Base-by-base conservation (phyloP, 345 rosid species). In the Rhodamnia argentea region DNA sequence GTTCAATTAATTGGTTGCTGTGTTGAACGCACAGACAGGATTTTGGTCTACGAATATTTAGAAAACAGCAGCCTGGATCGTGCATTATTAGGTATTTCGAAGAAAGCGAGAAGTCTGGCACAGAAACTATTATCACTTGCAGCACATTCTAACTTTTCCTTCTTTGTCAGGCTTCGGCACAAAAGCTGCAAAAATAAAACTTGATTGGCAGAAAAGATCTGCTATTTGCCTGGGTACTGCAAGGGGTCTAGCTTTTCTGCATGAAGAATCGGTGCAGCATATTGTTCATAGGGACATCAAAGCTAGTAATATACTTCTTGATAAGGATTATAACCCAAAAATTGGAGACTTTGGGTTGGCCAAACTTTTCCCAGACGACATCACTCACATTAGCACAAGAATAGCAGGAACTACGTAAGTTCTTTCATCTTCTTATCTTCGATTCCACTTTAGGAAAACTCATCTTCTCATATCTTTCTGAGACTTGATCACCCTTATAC, bases 321-420 rank as follows among this genome's bases (percentile, higher is more conserved):
- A 97, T 91, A 84, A 70, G 85, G 91, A 96, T 81, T 94, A 94
- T 82, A 89, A 90, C 87, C 99, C 99, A 40, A 97, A 97, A 88
- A 97, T 97, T 74, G 99, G 99, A 83, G 99, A 97, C 89, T 97
- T 97, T 40, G 99, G 99, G 52, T 86, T 97, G 94, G 99, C 99
- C 52, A 97, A 97, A 90, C 98, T 97, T 84, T 97, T 97, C 86
- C 99, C 99, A 20, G 98, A 97, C 81, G 85, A 95, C 85, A 96
- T 96, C 88, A 95, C 99, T 91, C 99, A 96, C 87, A 95, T 97
- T 76, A 96, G 95, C 91, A 97, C 99, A 50, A 91, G 96, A 87
- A 93, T 97, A 55, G 99, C 99, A 23, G 99, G 99, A 89, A 97
- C 99, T 85, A 95, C 96, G 99, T 97, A 92, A 82, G 95, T 70